Base-by-base conservation (phyloP, 164 flowering plant species). In the Umbilicus rupestris region DNA sequence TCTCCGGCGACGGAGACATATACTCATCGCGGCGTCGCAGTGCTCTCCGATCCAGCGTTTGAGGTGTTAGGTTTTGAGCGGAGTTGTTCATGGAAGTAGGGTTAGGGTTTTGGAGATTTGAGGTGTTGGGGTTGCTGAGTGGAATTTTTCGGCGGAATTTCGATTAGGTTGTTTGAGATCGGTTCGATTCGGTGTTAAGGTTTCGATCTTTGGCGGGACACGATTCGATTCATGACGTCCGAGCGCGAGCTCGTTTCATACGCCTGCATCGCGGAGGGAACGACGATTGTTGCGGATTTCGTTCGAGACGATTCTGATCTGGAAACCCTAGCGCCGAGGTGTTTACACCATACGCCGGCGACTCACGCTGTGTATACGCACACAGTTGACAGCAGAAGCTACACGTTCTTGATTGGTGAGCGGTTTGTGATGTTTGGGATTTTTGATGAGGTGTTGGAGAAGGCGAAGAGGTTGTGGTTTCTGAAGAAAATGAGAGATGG, bases 281-380 rank as follows among this genome's bases (percentile, higher is more conserved):
- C 76, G 1, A 73, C 76, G 50, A 71, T 85, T 22, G 80, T 87
- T 7, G 87, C 84, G 5, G 84, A 85, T 58, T 77, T 78, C 73
- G 8, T 9, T 41, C 7, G 26, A 20, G 70, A 63, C 24, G 82
- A 77, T 35, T 68, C 77, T 0, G 78, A 72, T 50, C 78, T 87
- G 45, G 78, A 77, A 29, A 30, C 55, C 39, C 63, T 82, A 44
- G 89, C 84, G 41, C 64, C 7, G 19, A 65, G 75, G 75, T 87
- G 87, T 73, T 69, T 87, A 22, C 75, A 73, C 17, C 74, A 62
- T 5, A 65, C 84, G 24, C 92, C 89, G 6, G 78, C 78, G 2
- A 47, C 68, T 39, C 92, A 85, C 68, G 71, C 83, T 30, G 9
- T 68, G 26, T 85, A 74, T 78, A 76, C 84, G 28, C 87, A 87